Evolutionary conservation across 2,329 filamentous ascomycete genomes (phyloP).

Genomic region (Pleurostoma richardsiae): DNA sequence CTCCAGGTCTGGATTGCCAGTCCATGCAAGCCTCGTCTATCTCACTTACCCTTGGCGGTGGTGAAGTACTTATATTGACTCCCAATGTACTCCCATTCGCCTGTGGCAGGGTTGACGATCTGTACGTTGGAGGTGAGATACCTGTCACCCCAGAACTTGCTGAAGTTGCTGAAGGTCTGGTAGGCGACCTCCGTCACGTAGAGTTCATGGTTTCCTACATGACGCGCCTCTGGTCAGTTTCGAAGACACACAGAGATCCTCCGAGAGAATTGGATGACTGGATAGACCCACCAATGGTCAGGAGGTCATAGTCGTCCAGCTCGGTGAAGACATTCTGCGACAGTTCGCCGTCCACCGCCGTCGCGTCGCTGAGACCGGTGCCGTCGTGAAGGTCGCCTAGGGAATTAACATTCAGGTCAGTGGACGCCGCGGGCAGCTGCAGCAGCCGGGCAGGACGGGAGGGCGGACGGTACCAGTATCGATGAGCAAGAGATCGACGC

Average conservation of each 20-base stretch:
- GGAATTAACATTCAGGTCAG: neutral
- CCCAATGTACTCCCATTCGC: conserved; percentile 34
- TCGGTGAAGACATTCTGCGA: conserved; percentile 42
- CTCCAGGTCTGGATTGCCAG: too few species aligned
- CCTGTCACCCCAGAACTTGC: conserved; percentile 45
- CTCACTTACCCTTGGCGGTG: conserved; percentile 19
- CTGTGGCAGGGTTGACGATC: conserved; percentile 30
- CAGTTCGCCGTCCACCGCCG: conserved; percentile 48
- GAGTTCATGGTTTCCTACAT: conserved; percentile 56
- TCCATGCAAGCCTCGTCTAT: too few species aligned
- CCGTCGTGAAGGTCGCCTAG: conserved; percentile 59
- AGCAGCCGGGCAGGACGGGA: too few species aligned
- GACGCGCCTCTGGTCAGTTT: too few species aligned
- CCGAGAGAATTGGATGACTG: too few species aligned
- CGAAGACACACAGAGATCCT: too few species aligned
- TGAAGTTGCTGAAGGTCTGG: conserved; percentile 55
- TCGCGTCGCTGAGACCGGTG: conserved; percentile 57
- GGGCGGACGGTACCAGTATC: conserved; percentile 43
- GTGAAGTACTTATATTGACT: conserved; percentile 38
- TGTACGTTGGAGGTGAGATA: conserved; percentile 42
- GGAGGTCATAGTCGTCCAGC: conserved; percentile 31
- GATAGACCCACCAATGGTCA: conserved; percentile 28
- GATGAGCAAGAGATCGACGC: conserved; percentile 55
- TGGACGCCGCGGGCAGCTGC: too few species aligned
- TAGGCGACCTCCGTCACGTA: conserved; percentile 59